Evolutionary conservation across 495 filamentous ascomycete genomes (phyloP).

Genomic region (Penicillium samsonianum): DNA sequence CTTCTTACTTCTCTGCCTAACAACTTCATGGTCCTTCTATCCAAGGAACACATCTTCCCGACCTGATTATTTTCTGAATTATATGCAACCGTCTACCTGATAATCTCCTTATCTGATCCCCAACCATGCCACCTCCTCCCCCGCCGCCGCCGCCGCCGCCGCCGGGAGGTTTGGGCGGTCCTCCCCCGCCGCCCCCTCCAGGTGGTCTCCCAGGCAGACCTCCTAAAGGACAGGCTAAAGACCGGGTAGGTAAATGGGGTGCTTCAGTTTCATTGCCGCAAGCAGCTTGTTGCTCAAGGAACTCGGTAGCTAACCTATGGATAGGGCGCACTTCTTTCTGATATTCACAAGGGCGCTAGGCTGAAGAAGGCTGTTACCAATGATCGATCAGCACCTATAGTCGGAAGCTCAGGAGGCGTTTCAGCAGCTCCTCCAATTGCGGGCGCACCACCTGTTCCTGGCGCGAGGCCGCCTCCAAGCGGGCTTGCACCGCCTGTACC

Average conservation of each 20-base stretch:
- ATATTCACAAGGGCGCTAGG: slow-evolving; percentile 78
- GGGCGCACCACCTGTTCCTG: slow-evolving; percentile 82
- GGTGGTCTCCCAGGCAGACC: slow-evolving; percentile 51
- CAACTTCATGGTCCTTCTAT: slow-evolving; percentile 21
- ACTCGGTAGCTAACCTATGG: slow-evolving; percentile 30
- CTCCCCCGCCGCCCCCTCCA: slow-evolving; percentile 67
- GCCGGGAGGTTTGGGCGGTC: slow-evolving; percentile 64
- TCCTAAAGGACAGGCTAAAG: slow-evolving; percentile 47
- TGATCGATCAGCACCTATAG: slow-evolving; percentile 82
- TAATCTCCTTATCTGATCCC: slow-evolving; percentile 10
- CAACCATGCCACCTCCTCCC: slow-evolving; percentile 66
- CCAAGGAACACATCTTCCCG: slow-evolving; percentile 21
- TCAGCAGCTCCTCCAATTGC: slow-evolving; percentile 59
- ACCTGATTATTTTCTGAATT: slow-evolving; percentile 13
- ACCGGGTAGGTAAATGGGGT: slow-evolving; percentile 51
- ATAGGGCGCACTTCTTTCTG: slow-evolving; percentile 83
- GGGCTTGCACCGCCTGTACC: slow-evolving; percentile 79
- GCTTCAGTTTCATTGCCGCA: background rate
- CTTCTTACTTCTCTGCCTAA: slow-evolving; percentile 32
- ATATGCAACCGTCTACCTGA: slow-evolving; percentile 9
- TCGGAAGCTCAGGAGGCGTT: slow-evolving; percentile 58
- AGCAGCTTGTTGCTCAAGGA: background rate
- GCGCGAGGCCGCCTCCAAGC: slow-evolving; percentile 58
- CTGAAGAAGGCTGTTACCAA: slow-evolving; percentile 92
- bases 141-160: slow-evolving; percentile 68